phyloP scores from a whole-genome alignment of 2,329 filamentous ascomycete species.

The Colletotrichum kahawae region DNA sequence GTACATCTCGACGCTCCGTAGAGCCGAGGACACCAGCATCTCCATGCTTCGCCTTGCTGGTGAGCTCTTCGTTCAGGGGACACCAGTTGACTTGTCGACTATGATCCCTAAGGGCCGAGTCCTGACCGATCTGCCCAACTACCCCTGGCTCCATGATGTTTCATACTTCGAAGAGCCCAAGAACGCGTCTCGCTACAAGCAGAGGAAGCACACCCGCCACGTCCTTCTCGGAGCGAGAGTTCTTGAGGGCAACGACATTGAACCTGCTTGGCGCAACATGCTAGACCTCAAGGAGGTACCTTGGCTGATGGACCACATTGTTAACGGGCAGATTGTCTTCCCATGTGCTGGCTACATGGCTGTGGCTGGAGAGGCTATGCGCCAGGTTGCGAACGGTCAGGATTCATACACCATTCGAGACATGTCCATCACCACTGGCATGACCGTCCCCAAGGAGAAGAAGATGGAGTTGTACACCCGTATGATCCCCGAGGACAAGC shows the following conservation, averaged over 20 bases:
- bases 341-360: conserved; percentile 8
- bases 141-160: conserved; percentile 6
- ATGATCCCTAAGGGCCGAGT: background rate
- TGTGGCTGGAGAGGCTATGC: conserved; percentile 6
- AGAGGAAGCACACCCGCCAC: background rate
- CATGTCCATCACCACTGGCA: conserved; percentile 31
- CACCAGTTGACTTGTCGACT: conserved; percentile 40
- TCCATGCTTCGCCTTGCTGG: conserved; percentile 48
- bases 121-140: background rate
- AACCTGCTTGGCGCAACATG: conserved; percentile 13
- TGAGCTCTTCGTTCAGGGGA: conserved; percentile 48
- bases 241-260: conserved; percentile 4
- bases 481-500: conserved; percentile 24
- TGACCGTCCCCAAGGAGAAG: conserved; percentile 30
- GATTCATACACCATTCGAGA: conserved; percentile 33
- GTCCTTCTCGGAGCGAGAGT: conserved; percentile 1
- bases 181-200: background rate
- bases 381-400: background rate
- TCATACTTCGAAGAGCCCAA: conserved; percentile 2
- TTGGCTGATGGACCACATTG: conserved; percentile 14
- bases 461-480: conserved; percentile 36
- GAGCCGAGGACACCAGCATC: conserved; percentile 54
- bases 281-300: conserved; percentile 1
- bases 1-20: conserved; percentile 52
- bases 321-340: conserved; percentile 11